Conservation (phyloP, 2,329 filamentous ascomycete genomes). For the Botryotinia calthae region DNA sequence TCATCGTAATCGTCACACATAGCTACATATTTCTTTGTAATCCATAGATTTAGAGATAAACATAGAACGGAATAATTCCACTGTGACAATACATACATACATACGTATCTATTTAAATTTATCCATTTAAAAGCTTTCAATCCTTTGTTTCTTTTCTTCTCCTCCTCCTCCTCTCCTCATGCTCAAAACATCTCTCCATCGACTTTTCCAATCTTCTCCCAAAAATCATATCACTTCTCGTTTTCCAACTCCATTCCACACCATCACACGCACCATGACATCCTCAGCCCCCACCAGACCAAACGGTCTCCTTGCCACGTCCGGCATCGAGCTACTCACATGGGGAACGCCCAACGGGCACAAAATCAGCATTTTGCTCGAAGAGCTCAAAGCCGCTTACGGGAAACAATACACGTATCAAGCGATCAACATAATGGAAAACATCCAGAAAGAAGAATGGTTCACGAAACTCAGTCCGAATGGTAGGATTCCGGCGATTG, state of each 20-base stretch:
- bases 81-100: neutral
- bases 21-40: neutral
- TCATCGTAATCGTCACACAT: neutral
- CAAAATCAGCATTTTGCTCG: slow-evolving; percentile 60
- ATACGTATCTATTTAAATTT: neutral
- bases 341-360: slow-evolving; percentile 54
- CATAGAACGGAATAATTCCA: neutral
- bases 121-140: neutral
- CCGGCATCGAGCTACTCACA: slow-evolving; percentile 64
- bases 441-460: slow-evolving; percentile 67
- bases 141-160: slow-evolving; percentile 6
- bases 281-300: slow-evolving; percentile 38
- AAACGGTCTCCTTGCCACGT: slow-evolving; percentile 58
- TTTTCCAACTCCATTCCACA: neutral
- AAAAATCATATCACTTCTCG: slow-evolving; percentile 24
- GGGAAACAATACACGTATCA: slow-evolving; percentile 59
- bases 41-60: neutral
- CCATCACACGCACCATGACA: slow-evolving; percentile 26
- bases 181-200: slow-evolving; percentile 31
- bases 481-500: slow-evolving; percentile 62
- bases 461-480: slow-evolving; percentile 62
- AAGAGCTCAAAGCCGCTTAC: slow-evolving; percentile 65
- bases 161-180: slow-evolving; percentile 25
- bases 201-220: slow-evolving; percentile 32
- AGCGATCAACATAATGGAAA: slow-evolving; percentile 56